phyloP scores from a whole-genome alignment of 139 green algal species.

The Ettlia oleoabundans region DNA sequence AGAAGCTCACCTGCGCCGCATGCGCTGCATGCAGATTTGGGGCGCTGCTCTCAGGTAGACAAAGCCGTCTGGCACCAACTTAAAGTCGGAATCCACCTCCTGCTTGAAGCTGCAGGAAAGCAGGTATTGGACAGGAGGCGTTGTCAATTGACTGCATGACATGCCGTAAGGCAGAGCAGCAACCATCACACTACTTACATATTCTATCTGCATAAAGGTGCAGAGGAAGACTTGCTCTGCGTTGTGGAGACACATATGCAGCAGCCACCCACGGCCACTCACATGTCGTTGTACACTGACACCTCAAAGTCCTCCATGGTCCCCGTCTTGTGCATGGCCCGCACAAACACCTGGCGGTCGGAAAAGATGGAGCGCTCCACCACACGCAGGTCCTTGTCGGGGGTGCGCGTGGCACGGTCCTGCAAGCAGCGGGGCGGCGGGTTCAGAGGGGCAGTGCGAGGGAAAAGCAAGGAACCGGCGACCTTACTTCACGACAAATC shows the following conservation, averaged over 20 bases:
- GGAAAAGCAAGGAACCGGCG: no score
- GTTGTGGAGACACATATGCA: no score
- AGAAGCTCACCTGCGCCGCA: conserved; percentile 70
- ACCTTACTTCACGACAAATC: no score
- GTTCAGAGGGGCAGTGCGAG: background rate
- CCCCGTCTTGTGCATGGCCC: conserved; percentile 80
- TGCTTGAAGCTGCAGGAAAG: conserved; percentile 13
- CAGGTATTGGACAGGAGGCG: background rate
- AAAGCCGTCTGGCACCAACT: conserved; percentile 87
- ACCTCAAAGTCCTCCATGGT: conserved; percentile 91
- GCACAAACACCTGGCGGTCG: conserved; percentile 98
- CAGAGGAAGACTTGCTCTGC: no score
- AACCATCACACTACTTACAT: no score
- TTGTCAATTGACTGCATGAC: no score
- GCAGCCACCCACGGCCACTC: no score
- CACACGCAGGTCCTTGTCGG: conserved; percentile 69
- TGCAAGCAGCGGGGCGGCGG: conserved; percentile 35
- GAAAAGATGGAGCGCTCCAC: conserved; percentile 96
- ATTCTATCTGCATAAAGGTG: no score
- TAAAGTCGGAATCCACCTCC: conserved; percentile 5
- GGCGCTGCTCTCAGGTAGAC: conserved; percentile 90
- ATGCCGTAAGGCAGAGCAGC: no score
- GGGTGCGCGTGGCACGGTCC: conserved; percentile 63
- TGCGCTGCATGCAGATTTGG: conserved; percentile 76
- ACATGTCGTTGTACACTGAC: conserved; percentile 86